Evolutionary conservation across 129 eudicot species (phyloP).

Genomic region (Escallonia rubra): DNA sequence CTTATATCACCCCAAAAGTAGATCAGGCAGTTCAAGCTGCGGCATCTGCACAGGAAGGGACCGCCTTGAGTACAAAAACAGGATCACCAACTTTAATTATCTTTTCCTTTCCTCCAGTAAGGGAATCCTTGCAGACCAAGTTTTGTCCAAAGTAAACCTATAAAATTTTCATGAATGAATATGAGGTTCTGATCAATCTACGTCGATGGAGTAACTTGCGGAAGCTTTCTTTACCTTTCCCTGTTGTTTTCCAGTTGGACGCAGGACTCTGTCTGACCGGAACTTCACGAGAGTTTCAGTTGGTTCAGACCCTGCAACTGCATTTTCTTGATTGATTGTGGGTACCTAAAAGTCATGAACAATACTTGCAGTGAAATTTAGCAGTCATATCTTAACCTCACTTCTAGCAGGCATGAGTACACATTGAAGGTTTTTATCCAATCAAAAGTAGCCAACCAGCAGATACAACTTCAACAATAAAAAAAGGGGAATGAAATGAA

Average conservation of each 20-base stretch:
- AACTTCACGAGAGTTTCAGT: conserved; percentile 55
- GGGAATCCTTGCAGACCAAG: conserved; percentile 55
- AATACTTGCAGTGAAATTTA: no score
- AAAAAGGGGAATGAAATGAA: no score
- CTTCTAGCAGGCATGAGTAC: no score
- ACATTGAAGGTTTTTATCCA: no score
- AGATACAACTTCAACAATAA: no score
- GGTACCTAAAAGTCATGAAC: conserved; percentile 45
- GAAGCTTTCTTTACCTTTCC: conserved; percentile 44
- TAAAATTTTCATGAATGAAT: conserved; percentile 4
- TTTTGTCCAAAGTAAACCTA: conserved; percentile 92
- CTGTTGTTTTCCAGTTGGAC: conserved; percentile 41
- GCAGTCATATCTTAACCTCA: no score
- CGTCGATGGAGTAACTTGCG: not conserved
- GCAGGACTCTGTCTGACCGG: conserved; percentile 62
- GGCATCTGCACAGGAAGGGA: conserved; percentile 42
- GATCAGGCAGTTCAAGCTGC: conserved; percentile 21
- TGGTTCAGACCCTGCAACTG: conserved; percentile 51
- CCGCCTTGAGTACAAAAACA: conserved; percentile 25
- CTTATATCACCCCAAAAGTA: not conserved
- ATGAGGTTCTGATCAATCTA: not conserved
- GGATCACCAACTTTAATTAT: conserved; percentile 42
- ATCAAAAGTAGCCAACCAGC: no score
- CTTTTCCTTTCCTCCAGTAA: conserved; percentile 26
- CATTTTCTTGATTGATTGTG: conserved; percentile 70